Percentiles rank a stretch among this genome's conserved stretches.
Conservation (phyloP, 768 basidiomycete genomes). For the Nevesoporus exiguus region DNA sequence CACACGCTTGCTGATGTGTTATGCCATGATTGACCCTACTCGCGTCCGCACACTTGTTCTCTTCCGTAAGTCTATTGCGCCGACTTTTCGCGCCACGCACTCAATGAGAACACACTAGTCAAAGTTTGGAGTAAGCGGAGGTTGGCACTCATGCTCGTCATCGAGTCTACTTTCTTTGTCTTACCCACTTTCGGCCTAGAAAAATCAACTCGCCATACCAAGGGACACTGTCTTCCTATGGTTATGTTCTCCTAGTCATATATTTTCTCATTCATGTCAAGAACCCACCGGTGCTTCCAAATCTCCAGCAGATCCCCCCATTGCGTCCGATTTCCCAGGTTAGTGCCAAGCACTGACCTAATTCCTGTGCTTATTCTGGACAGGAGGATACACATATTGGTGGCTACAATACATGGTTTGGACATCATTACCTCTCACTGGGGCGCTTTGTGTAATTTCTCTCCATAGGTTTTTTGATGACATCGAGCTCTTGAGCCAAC, state of each 20-base stretch:
- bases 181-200: conserved; percentile 37
- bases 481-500: conserved; percentile 83
- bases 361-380: conserved; percentile 10
- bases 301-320: conserved; percentile 93
- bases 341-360: conserved; percentile 15
- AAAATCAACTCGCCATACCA: conserved; percentile 99
- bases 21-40: conserved; percentile 94
- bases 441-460: conserved; percentile 9
- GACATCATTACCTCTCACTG: conserved; percentile 6
- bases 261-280: conserved; percentile 98
- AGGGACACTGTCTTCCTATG: conserved; percentile 95
- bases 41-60: conserved; percentile 91
- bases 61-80: conserved; percentile 72
- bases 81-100: conserved; percentile 1
- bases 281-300: conserved; percentile 93
- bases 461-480: conserved; percentile 89
- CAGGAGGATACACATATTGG: conserved; percentile 80
- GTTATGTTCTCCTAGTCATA: conserved; percentile 96
- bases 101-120: conserved; percentile 47
- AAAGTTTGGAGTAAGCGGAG: conserved; percentile 99
- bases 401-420: conserved; percentile 78
- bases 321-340: conserved; percentile 81
- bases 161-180: not conserved
- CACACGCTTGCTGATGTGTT: conserved; percentile 92
- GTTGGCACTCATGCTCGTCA: conserved; percentile 34